Percentiles rank a stretch among this genome's conserved stretches.
Conservation (phyloP, 2,329 filamentous ascomycete genomes). For the Aspergillus caelatus region DNA sequence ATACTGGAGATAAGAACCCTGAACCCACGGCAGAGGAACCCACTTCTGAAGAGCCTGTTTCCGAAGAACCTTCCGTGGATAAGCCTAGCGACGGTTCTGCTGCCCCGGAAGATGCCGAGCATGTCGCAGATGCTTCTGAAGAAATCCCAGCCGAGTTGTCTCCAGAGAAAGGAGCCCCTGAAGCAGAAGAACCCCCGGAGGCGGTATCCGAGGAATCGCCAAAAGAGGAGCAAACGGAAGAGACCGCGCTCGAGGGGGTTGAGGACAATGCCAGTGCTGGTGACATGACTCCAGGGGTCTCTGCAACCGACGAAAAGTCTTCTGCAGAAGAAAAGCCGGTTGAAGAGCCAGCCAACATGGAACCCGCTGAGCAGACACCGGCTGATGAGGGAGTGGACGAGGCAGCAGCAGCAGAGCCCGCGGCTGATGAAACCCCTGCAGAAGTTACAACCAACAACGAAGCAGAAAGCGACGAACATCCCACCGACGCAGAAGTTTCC, state of each 20-base stretch:
- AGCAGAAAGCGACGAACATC: background rate
- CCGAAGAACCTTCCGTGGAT: slow-evolving; percentile 8
- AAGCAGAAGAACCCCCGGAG: slow-evolving; percentile 9
- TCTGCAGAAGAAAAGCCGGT: slow-evolving; percentile 18
- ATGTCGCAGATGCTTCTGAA: slow-evolving; percentile 13
- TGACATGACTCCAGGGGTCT: background rate
- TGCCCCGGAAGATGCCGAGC: slow-evolving; percentile 12
- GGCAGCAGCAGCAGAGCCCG: slow-evolving; percentile 7
- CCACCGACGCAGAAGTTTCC: background rate
- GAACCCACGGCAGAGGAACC: slow-evolving; percentile 1
- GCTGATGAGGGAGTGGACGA: slow-evolving; percentile 9
- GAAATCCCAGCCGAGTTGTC: slow-evolving; percentile 21
- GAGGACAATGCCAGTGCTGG: background rate
- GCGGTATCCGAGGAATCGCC: slow-evolving; percentile 18
- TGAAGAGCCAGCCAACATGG: background rate
- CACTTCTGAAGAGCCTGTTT: background rate
- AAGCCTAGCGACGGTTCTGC: slow-evolving; percentile 7
- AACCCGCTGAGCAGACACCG: slow-evolving; percentile 1
- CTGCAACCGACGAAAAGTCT: background rate
- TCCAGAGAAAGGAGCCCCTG: slow-evolving; percentile 1
- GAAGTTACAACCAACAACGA: background rate
- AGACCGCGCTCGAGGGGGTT: background rate
- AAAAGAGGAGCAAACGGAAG: slow-evolving; percentile 5
- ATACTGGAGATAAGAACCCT: slow-evolving; percentile 7
- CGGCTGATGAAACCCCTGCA: background rate